Percentiles rank a stretch among this genome's conserved stretches.
Conservation (phyloP, 768 basidiomycete genomes). For the Chlorophyllum brunneum region DNA sequence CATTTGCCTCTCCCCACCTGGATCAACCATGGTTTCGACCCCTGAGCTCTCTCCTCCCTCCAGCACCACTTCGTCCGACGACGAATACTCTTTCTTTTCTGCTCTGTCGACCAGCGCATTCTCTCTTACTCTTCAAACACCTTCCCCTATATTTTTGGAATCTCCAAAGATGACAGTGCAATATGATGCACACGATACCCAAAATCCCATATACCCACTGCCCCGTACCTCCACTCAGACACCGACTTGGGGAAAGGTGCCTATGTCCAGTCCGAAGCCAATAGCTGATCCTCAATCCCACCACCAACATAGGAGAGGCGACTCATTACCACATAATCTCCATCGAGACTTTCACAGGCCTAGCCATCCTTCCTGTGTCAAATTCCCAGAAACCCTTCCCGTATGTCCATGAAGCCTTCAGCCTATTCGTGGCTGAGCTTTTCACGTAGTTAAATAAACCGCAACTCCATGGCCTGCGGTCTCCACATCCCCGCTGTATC, state of each 20-base stretch:
- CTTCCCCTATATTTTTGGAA: neutral
- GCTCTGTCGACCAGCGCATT: neutral
- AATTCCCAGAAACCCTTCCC: slow-evolving; percentile 5
- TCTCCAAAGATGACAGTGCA: neutral
- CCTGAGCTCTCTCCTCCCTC: neutral
- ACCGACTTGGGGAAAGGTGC: neutral
- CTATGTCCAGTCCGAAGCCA: neutral
- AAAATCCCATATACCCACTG: neutral
- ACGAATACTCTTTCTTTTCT: neutral
- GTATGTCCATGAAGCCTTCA: neutral
- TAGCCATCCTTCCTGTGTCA: neutral
- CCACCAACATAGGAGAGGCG: neutral
- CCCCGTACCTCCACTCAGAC: neutral
- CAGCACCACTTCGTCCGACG: neutral
- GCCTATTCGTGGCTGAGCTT: neutral
- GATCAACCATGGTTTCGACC: neutral
- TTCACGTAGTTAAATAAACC: neutral
- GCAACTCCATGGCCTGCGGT: slow-evolving; percentile 7
- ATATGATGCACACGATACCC: neutral
- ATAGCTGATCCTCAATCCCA: neutral
- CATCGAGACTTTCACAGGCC: neutral
- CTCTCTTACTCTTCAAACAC: neutral
- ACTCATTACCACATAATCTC: neutral
- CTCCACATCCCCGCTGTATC: slow-evolving; percentile 20
- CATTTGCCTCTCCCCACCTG: neutral